These are phyloP conservation scores for Candida chauliodis DNA, from an alignment of 805 yeast species.

Conservation along the genomic window DNA sequence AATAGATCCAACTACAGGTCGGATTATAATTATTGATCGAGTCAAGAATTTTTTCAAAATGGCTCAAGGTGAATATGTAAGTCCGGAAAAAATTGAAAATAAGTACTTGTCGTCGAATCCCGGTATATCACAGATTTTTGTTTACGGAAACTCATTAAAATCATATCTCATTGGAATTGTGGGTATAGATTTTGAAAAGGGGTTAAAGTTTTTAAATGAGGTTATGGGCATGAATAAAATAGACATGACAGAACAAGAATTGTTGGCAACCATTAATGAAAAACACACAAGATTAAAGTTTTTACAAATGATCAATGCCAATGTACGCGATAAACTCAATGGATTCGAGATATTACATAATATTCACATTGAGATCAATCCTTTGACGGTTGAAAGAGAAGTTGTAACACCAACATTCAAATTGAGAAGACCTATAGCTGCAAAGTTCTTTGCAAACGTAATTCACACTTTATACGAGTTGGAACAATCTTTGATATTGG, in stretches of 20 bases:
- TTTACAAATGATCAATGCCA: constrained; percentile 21
- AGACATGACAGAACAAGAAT: constrained; percentile 10
- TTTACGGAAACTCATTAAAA: constrained; percentile 57
- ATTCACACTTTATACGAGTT: constrained; percentile 14
- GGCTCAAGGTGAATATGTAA: constrained; percentile 51
- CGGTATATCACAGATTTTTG: constrained; percentile 47
- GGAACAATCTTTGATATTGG: constrained; percentile 27
- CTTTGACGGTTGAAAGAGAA: constrained; percentile 49
- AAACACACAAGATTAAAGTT: constrained; percentile 17
- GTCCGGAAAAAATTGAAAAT: constrained; percentile 70
- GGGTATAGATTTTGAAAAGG: constrained; percentile 51
- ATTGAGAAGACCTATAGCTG: constrained; percentile 33
- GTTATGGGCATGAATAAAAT: constrained; percentile 14
- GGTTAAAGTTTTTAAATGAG: constrained; percentile 15
- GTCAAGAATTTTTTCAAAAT: constrained; percentile 71
- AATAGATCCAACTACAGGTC: constrained; percentile 46
- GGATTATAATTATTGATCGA: constrained; percentile 59
- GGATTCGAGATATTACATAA: constrained; percentile 33
- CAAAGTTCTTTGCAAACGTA: constrained; percentile 15
- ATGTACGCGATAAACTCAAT: constrained; percentile 17
- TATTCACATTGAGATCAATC: constrained; percentile 24
- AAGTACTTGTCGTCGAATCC: constrained; percentile 50
- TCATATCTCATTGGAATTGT: constrained; percentile 55
- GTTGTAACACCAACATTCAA: constrained; percentile 63
- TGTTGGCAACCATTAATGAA: constrained; percentile 14